Base-by-base conservation (phyloP, 306 rosid species). In the Acmispon strigosus region DNA sequence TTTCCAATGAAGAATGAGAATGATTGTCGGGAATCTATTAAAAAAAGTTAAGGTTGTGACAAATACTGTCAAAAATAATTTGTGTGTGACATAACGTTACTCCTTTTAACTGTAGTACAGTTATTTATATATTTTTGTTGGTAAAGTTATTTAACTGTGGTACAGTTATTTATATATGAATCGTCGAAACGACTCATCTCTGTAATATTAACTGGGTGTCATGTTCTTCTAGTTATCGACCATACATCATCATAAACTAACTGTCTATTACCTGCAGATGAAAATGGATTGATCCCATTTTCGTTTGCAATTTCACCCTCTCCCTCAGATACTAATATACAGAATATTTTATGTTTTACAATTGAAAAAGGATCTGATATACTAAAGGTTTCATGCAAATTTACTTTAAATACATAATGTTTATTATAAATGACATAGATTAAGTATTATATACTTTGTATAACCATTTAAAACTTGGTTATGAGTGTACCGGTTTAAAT, bases 191-290 rank as follows among this genome's bases (percentile, higher is more conserved):
- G 24, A 22, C 24, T 22, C 3, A 22, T 22, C 24, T 22, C 24
- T 22, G 8, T 16, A 37, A 20, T 69, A 41, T 44, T 63, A 45
- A 60, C 63, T 78, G 41, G 55, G 56, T 34, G 15, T 22, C 22
- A 51, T 72, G 78, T 78, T 78, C 70, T 78, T 69, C 71, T 8
- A 4, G 47, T n/a, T 64, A 42, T 70, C 62, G 73, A 78, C 65
- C n/a, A n/a, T n/a, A n/a, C 77, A 45, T 32, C 53, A 34, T 56
- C 62, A 64, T 22, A 64, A 59, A 20, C 37, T 6, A 19, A 15
- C 16, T 53, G 15, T 73, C n/a, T 11, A 0, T 36, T 72, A 13
- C 20, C 62, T 73, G 39, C 62, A 22, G 19, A 24, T 41, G 42
- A 8, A 5, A 49, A 37, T 34, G 7, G 27, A 8, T 19, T 53